phyloP scores from a whole-genome alignment of 73 alveolate genomes.

The Effrenium voratum region DNA sequence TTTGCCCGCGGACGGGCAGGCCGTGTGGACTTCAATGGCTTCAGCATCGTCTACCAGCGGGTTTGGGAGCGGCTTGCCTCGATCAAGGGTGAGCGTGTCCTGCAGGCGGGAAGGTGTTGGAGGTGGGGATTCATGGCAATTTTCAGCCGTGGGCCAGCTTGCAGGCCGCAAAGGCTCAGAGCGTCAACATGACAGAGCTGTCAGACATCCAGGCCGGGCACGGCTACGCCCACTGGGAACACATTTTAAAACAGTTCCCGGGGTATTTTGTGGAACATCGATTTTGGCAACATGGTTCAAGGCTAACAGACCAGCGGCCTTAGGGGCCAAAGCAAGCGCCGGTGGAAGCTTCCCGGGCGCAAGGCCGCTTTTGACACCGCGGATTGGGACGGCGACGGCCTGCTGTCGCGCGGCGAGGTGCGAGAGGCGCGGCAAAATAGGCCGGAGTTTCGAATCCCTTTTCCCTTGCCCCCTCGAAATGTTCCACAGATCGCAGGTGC shows the following conservation, averaged over 20 bases:
- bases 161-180: slow-evolving; percentile 70
- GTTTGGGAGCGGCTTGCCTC: slow-evolving; percentile 76
- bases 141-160: neutral
- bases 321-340: too few relatives aligned
- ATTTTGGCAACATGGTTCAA: too few relatives aligned
- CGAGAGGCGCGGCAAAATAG: neutral
- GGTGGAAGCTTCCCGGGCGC: neutral
- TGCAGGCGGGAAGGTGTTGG: neutral
- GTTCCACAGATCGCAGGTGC: slow-evolving; percentile 17
- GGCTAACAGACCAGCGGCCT: too few relatives aligned
- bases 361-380: slow-evolving; percentile 62
- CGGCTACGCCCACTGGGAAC: too few relatives aligned
- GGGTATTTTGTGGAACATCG: too few relatives aligned
- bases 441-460: neutral
- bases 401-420: slow-evolving; percentile 9
- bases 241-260: too few relatives aligned
- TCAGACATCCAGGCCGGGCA: slow-evolving; percentile 64
- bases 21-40: slow-evolving; percentile 44
- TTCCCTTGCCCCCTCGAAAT: neutral
- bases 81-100: slow-evolving; percentile 53
- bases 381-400: slow-evolving; percentile 32
- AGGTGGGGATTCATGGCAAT: neutral
- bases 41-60: slow-evolving; percentile 31
- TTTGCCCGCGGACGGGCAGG: neutral
- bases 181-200: slow-evolving; percentile 38